These are phyloP conservation scores for Parathielavia hyrcaniae DNA, from an alignment of 495 filamentous ascomycete species.

Conservation along the genomic window DNA sequence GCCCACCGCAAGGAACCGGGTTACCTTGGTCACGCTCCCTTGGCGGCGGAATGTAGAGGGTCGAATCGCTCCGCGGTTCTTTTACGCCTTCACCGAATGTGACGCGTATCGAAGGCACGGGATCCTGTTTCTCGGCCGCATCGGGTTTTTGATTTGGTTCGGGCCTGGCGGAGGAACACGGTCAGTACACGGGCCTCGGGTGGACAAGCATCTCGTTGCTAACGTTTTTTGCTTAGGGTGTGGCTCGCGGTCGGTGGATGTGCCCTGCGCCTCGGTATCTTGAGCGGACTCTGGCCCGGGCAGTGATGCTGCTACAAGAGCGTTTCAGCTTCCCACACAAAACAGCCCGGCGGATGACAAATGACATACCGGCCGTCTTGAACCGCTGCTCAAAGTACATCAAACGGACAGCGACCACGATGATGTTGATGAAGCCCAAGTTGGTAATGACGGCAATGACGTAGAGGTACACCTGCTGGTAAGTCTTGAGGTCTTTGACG, in stretches of 20 bases:
- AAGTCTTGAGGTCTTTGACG: conserved; percentile 56
- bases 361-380: conserved; percentile 50
- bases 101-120: neutral
- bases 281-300: neutral
- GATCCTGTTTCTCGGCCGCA: neutral
- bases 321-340: neutral
- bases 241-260: neutral
- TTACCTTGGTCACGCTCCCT: neutral
- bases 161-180: neutral
- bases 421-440: conserved; percentile 70
- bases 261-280: neutral
- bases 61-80: neutral
- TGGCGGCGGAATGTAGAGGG: conserved; percentile 1
- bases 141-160: neutral
- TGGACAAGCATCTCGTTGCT: neutral
- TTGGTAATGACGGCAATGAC: conserved; percentile 59
- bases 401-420: conserved; percentile 67
- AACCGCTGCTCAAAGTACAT: conserved; percentile 86
- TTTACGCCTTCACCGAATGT: neutral
- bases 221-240: neutral
- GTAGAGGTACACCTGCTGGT: conserved; percentile 59
- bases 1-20: too few relatives aligned
- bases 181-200: neutral
- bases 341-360: conserved; percentile 10
- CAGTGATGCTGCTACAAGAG: neutral